Percentiles rank a stretch among this genome's conserved stretches.
Conservation (phyloP, 352 stramenopile species). For the Globisporangium polare region DNA sequence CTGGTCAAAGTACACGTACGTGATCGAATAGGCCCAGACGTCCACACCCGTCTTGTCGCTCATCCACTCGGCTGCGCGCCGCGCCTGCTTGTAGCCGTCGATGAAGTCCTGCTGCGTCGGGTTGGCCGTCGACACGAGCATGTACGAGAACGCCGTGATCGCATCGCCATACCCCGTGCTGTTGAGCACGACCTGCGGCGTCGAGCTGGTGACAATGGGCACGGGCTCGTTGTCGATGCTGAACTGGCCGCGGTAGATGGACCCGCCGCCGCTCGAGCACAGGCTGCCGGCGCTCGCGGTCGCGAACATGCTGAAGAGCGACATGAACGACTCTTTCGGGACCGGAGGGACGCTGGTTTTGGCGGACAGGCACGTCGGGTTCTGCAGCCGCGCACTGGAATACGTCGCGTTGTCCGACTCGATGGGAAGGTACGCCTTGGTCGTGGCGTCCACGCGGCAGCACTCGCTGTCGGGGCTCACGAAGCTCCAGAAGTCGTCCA, state of each 20-base stretch:
- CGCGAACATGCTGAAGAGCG: conserved; percentile 66
- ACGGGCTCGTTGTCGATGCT: conserved; percentile 57
- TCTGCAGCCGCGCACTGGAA: conserved; percentile 15
- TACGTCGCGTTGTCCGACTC: conserved; percentile 30
- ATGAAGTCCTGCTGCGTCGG: conserved; percentile 34
- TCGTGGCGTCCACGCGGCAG: conserved; percentile 43
- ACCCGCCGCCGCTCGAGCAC: conserved; percentile 55
- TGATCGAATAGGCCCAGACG: conserved; percentile 63
- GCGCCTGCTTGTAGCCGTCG: conserved; percentile 49
- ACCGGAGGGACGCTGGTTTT: conserved; percentile 32
- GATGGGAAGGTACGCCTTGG: conserved; percentile 40
- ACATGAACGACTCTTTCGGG: conserved; percentile 55
- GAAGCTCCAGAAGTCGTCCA: conserved; percentile 78
- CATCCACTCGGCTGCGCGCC: conserved; percentile 59
- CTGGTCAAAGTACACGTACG: conserved; percentile 67
- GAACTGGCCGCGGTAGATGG: conserved; percentile 65
- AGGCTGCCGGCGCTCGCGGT: conserved; percentile 35
- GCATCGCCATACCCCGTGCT: conserved; percentile 36
- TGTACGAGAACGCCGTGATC: conserved; percentile 73
- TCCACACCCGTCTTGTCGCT: conserved; percentile 61
- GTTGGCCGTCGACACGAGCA: conserved; percentile 43
- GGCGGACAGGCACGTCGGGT: conserved; percentile 37
- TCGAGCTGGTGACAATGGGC: conserved; percentile 25
- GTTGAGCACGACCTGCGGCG: conserved; percentile 44
- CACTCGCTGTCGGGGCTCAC: conserved; percentile 56